Percentiles rank a stretch among this genome's conserved stretches.
These are phyloP conservation scores for Fusarium begoniae DNA, from an alignment of 2,329 filamentous ascomycete species.

Conservation along the genomic window DNA sequence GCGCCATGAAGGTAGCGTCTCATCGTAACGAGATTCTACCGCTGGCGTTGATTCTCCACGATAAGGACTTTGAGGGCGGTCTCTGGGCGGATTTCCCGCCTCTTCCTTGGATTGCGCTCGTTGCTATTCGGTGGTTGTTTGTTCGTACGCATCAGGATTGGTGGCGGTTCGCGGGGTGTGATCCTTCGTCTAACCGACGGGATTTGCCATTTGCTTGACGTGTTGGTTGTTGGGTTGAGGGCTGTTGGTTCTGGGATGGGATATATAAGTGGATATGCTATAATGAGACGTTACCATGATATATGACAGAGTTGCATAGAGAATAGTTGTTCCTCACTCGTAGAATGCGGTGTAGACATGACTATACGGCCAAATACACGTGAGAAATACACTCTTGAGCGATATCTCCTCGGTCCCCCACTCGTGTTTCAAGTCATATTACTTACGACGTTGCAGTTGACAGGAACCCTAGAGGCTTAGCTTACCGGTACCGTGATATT, in stretches of 20 bases:
- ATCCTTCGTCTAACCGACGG: constrained; percentile 42
- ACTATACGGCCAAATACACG: neutral
- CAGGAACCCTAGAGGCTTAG: neutral
- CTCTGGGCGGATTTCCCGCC: constrained; percentile 42
- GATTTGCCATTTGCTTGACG: constrained; percentile 49
- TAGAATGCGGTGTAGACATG: neutral
- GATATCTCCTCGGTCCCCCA: neutral
- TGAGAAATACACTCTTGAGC: neutral
- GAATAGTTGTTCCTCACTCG: neutral
- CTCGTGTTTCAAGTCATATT: neutral
- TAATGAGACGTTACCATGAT: neutral
- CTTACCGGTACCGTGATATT: constrained; percentile 1
- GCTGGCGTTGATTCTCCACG: constrained; percentile 41
- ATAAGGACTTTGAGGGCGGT: constrained; percentile 40
- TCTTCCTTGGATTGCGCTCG: constrained; percentile 38
- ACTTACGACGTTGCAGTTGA: neutral
- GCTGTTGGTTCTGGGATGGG: neutral
- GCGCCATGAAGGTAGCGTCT: constrained; percentile 25
- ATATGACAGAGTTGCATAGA: neutral
- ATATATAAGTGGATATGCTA: neutral
- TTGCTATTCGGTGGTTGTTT: constrained; percentile 48
- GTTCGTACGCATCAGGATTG: constrained; percentile 48
- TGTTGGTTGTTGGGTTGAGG: neutral
- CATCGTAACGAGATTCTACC: constrained; percentile 37
- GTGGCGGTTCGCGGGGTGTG: constrained; percentile 50